Evolutionary conservation across 2,329 filamentous ascomycete genomes (phyloP), one percentile per base, ranked within the genome.

Genomic region (Hymenotorrendiella dingleyae): DNA sequence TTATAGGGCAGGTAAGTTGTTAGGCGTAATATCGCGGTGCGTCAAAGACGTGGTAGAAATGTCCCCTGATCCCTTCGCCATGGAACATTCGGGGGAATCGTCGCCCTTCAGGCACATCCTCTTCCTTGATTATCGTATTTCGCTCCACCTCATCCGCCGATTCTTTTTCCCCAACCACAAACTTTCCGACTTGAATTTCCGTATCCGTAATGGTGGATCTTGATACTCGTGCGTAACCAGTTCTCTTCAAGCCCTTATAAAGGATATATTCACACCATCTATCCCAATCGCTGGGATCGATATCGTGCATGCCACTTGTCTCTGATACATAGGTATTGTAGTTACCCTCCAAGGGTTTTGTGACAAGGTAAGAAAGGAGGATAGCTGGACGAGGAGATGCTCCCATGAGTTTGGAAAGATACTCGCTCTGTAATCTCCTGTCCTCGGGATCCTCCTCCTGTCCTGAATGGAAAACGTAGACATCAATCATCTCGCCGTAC

Each of bases 221-320:
- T 57, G 84, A 91, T 40, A 98, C 83, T 41, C 93, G 74, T 4
- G 93, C 93, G 62, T 98, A 98, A 1, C 88, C 91, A 0, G 85
- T 83, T 48, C 91, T 77, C 65, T 82, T 83, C 49, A 98, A 67
- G 10, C 82, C 82, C 72, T 96, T 96, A 73, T 88, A 98, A 20
- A 98, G 70, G 53, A 98, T 96, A 65, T 98, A 98, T 70, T 98
- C 91, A 70, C 93, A 98, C 93, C 93, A 98, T 42, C 93, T 74
- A 64, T 98, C 93, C 89, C 89, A 95, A 63, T 98, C 93, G 3
- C 73, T 82, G 0, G 82, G 78, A 59, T 98, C 93, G 37, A 98
- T 93, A 59, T 98, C 93, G 58, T 86, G 82, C 93, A 98, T 98
- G 8, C 89, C 87, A 45, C 86, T 94, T 45, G 71, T 70, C 40